Evolutionary conservation across 306 rosid genomes (phyloP).

Genomic region (Prunus mira): DNA sequence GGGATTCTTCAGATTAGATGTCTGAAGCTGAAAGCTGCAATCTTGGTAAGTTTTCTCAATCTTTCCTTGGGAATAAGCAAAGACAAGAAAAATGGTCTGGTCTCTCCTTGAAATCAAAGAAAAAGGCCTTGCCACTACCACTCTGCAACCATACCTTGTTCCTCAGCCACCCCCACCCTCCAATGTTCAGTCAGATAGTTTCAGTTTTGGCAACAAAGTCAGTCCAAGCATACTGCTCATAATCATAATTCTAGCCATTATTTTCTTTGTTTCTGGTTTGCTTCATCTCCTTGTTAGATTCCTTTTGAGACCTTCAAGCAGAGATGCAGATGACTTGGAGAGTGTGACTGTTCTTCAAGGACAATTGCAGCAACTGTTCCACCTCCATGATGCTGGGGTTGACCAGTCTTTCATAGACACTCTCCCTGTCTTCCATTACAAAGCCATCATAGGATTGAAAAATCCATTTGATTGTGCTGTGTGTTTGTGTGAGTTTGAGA

Average conservation of each 20-base stretch:
- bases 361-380: constrained; percentile 88
- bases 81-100: constrained; percentile 31
- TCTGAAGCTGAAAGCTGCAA: constrained; percentile 30
- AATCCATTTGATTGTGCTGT: constrained; percentile 95
- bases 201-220: constrained; percentile 51
- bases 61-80: neutral
- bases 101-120: constrained; percentile 22
- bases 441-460: constrained; percentile 73
- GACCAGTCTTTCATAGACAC: constrained; percentile 91
- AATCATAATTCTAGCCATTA: constrained; percentile 71
- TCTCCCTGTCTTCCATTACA: constrained; percentile 80
- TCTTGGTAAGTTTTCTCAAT: constrained; percentile 29
- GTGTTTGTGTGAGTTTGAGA: constrained; percentile 88
- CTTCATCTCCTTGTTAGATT: constrained; percentile 89
- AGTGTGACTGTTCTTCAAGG: constrained; percentile 86
- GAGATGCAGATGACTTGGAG: constrained; percentile 63
- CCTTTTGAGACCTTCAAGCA: constrained; percentile 54
- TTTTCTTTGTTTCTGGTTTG: constrained; percentile 89
- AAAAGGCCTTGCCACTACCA: constrained; percentile 29
- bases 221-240: constrained; percentile 75
- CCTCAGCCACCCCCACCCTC: constrained; percentile 38
- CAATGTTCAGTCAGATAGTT: constrained; percentile 33
- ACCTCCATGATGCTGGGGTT: constrained; percentile 93
- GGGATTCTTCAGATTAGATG: constrained; percentile 7
- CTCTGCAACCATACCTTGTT: constrained; percentile 32